Conservation (phyloP, 106 monocot genomes). For the Chionographis japonica region DNA sequence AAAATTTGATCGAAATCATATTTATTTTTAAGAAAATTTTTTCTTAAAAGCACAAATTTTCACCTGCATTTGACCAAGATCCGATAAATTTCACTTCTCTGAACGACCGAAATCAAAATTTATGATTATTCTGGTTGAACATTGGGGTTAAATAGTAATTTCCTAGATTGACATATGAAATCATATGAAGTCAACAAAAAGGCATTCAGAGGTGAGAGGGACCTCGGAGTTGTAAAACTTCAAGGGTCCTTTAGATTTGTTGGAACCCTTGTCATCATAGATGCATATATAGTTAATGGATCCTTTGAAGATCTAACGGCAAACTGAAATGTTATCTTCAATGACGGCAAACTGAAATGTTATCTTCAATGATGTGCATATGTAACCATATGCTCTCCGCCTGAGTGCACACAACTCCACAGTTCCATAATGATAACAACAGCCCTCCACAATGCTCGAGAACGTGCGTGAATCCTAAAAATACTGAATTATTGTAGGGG, state of each 20-base stretch:
- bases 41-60: no score
- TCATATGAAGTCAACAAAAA: no score
- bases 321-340: no score
- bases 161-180: no score
- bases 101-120: no score
- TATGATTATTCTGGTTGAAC: no score
- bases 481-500: background rate
- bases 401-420: slow-evolving; percentile 43
- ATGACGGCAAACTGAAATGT: slow-evolving; percentile 44
- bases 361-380: slow-evolving; percentile 53
- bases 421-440: slow-evolving; percentile 87
- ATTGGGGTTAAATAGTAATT: no score
- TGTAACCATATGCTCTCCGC: slow-evolving; percentile 57
- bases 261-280: slow-evolving; percentile 12
- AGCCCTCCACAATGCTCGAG: slow-evolving; percentile 86
- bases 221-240: slow-evolving; percentile 54
- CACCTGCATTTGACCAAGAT: no score
- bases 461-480: slow-evolving; percentile 51
- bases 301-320: slow-evolving; percentile 44
- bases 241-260: slow-evolving; percentile 15
- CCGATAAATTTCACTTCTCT: no score
- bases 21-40: no score
- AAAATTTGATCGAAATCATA: no score
- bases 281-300: slow-evolving; percentile 49
- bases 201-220: background rate